Base-by-base conservation (phyloP, 2,329 filamentous ascomycete genomes). In the Arthroderma sp. region DNA sequence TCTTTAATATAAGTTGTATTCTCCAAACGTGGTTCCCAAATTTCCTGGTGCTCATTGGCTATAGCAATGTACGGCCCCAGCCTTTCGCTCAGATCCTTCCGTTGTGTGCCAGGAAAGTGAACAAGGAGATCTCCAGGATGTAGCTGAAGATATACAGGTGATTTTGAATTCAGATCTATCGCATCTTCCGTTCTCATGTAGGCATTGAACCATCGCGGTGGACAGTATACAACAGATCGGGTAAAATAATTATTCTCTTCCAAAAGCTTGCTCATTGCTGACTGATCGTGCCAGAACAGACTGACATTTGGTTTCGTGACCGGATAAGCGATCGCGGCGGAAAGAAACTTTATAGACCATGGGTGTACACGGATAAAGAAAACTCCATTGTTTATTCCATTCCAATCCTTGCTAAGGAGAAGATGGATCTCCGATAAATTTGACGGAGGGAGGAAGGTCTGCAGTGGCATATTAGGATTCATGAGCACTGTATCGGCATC, bases 401-500 rank as follows among this genome's bases (percentile, higher is more conserved):
- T 57, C 48, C 54, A 57, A 47, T 63, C 60, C 44, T 59, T 55
- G 9, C 50, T 50, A n/a, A 57, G 50, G 6, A 64, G 40, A 4
- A 62, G 44, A 42, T 63, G 57, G 40, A 61, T 49, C 40, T 61
- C 47, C 6, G 49, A 30, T 27, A 57, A 51, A 22, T 55, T 43
- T 3, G 53, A 48, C 1, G 61, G 61, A 5, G 61, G 59, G 11
- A 61, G 53, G 48, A 63, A 63, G 27, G 52, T 51, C 29, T 61
- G 56, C 22, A 59, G 50, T 3, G 55, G 56, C n/a, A 63, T 53
- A 10, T 59, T 51, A 1, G 54, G 51, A 47, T 64, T 64, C 46
- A 64, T 54, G 28, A 63, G 46, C 6, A 61, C 52, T 1, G 57
- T 55, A 37, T 64, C 61, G 38, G 52, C 55, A 43, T 64, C 61